Evolutionary conservation across 2,329 filamentous ascomycete genomes (phyloP).

Genomic region (Gremmenia infestans): DNA sequence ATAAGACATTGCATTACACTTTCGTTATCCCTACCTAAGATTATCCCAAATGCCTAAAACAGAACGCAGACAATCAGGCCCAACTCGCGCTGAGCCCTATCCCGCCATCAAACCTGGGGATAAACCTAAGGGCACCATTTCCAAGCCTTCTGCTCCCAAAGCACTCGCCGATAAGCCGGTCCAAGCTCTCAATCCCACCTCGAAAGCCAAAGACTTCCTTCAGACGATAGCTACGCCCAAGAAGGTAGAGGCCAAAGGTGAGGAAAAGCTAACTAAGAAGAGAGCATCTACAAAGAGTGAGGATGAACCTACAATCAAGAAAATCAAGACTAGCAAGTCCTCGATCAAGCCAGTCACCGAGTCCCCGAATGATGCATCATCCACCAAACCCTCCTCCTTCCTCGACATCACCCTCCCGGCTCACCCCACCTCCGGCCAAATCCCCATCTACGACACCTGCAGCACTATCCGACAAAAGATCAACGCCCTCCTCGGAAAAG

Average conservation of each 20-base stretch:
- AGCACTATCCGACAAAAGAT: slow-evolving; percentile 12
- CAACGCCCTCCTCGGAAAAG: slow-evolving; percentile 12
- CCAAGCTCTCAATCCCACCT: neutral
- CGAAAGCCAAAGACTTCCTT: neutral
- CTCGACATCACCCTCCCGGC: slow-evolving; percentile 8
- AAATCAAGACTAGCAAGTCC: neutral
- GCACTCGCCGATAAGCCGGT: neutral
- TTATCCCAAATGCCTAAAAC: neutral
- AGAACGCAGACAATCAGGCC: neutral
- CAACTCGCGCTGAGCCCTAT: neutral
- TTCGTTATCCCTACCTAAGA: neutral
- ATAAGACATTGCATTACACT: too few relatives aligned
- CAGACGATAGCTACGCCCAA: neutral
- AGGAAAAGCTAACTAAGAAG: neutral
- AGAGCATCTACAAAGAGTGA: neutral
- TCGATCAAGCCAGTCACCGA: neutral
- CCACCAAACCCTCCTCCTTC: slow-evolving; percentile 2
- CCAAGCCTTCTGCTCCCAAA: neutral
- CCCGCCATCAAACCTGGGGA: neutral
- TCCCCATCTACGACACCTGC: slow-evolving; percentile 15
- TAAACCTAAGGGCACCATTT: neutral
- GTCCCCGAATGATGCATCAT: neutral
- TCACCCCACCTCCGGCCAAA: neutral
- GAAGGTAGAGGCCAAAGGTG: neutral
- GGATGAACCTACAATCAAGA: neutral